A percentile compares a stretch with the other conserved stretches of the same genome.
Conservation (phyloP, 2,329 filamentous ascomycete species). For the Neonectria ditissima region DNA sequence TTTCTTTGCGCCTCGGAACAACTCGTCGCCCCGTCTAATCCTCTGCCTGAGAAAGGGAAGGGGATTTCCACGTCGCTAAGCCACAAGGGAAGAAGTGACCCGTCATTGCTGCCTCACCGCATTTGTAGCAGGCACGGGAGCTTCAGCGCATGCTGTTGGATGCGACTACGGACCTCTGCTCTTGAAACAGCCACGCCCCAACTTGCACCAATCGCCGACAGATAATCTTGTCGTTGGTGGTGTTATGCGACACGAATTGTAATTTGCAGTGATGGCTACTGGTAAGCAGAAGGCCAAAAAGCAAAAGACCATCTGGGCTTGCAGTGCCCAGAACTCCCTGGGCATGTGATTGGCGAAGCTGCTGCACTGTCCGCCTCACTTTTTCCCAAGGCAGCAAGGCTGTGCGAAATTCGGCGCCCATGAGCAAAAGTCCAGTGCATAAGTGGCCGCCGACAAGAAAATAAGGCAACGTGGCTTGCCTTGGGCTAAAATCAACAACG, state of each 20-base stretch:
- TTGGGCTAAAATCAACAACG: not conserved
- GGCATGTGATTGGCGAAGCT: not conserved
- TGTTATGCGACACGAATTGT: not conserved
- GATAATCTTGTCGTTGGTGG: not conserved
- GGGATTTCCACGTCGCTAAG: no score
- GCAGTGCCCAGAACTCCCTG: not conserved
- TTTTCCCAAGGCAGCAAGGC: not conserved
- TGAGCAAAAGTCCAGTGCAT: constrained; percentile 2
- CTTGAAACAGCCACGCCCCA: no score
- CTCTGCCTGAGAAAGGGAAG: no score
- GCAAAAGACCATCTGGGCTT: not conserved
- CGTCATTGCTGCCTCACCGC: no score
- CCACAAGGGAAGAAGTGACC: no score
- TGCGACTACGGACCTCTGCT: no score
- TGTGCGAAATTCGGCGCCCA: not conserved
- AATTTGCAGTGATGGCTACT: not conserved
- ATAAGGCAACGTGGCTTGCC: not conserved
- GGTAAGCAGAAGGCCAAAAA: not conserved
- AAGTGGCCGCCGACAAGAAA: not conserved
- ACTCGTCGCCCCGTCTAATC: no score
- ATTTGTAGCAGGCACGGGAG: no score
- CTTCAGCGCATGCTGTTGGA: no score
- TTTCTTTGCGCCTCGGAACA: no score
- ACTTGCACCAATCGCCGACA: not conserved
- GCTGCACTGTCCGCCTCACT: not conserved